Evolutionary conservation across 192 early-diverging fungal species (phyloP), one percentile per base, ranked within the genome.

Genomic region (Coemansia sp.): DNA sequence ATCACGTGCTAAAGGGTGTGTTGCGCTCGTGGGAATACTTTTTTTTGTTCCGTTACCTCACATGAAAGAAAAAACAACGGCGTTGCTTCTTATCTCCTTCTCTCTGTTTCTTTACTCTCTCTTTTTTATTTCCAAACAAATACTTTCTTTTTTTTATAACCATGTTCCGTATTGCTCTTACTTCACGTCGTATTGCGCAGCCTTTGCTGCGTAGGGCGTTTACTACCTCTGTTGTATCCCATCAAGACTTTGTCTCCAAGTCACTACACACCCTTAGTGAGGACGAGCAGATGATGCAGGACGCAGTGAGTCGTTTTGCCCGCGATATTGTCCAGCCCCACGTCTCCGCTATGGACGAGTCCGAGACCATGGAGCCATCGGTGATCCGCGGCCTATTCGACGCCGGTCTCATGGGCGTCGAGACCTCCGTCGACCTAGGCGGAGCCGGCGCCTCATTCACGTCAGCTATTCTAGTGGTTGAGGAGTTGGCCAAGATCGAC

Each of bases 401-500:
- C 27, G 89, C 92, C 73, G 96, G 95, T 80, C 84, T 98, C 47
- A 98, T 98, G 97, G 95, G 93, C 49, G 88, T 98, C 71, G 97
- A 98, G 78, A 93, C 94, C 2, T 85, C 90, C 0, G 64, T 83
- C 22, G 93, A 97, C 24, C 87, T 88, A n/a, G 92, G 90, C 70
- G 97, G 97, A 55, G 82, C 93, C 51, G 89, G 90, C 36, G 87
- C 91, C 5, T 94, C 93, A 0, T 95, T 96, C 76, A 88, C 89
- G 38, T 91, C 93, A 22, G 95, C 93, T 33, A 92, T 96, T 46
- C 73, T 95, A 34, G 92, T 88, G 24, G 88, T 98, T 68, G 96
- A 98, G 76, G 95, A 98, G 78, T 88, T 97, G 44, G 94, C 97
- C 82, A 96, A 95, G 85, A 86, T 98, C 38, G 97, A 99, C 79